Evolutionary conservation across 2,329 filamentous ascomycete genomes (phyloP).

Genomic region (Sarocladiaceae sp.): DNA sequence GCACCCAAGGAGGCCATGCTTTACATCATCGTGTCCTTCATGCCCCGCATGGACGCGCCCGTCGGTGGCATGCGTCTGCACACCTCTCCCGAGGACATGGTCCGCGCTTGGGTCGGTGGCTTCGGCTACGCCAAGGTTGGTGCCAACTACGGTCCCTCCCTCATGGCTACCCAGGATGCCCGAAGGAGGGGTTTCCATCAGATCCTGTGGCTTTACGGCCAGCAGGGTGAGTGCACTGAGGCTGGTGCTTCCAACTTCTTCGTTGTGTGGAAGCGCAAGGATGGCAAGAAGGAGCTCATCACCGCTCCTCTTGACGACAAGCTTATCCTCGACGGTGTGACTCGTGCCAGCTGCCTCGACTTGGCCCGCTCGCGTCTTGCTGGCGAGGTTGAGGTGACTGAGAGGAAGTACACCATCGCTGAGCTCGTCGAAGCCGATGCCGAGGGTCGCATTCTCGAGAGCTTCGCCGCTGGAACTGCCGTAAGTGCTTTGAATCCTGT

Average conservation of each 20-base stretch:
- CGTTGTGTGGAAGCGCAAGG: conserved; percentile 62
- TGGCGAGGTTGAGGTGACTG: conserved; percentile 64
- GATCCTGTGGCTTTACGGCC: conserved; percentile 89
- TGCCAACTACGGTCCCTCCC: conserved; percentile 85
- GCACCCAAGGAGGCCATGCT: conserved; percentile 78
- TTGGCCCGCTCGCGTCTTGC: conserved; percentile 61
- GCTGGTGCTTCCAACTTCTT: conserved; percentile 94
- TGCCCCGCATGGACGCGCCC: conserved; percentile 51
- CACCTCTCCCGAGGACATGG: conserved; percentile 75
- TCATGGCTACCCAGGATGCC: conserved; percentile 76
- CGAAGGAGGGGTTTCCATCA: conserved; percentile 73
- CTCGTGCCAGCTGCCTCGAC: conserved; percentile 74
- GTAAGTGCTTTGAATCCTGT: conserved; percentile 43
- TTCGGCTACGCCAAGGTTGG: conserved; percentile 91
- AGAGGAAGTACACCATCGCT: conserved; percentile 76
- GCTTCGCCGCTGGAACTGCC: conserved; percentile 84
- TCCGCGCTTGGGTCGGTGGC: conserved; percentile 89
- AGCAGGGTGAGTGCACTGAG: conserved; percentile 76
- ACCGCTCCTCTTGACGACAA: conserved; percentile 80
- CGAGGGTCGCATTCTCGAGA: conserved; percentile 76
- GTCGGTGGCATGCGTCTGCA: conserved; percentile 65
- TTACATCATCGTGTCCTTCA: conserved; percentile 71
- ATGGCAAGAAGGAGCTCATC: conserved; percentile 59
- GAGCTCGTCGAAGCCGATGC: conserved; percentile 68
- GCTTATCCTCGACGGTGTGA: conserved; percentile 85